A percentile compares a stretch with the other conserved stretches of the same genome.
These are phyloP conservation scores for Chlorella vulgaris DNA, from an alignment of 139 green algal species.

Conservation along the genomic window DNA sequence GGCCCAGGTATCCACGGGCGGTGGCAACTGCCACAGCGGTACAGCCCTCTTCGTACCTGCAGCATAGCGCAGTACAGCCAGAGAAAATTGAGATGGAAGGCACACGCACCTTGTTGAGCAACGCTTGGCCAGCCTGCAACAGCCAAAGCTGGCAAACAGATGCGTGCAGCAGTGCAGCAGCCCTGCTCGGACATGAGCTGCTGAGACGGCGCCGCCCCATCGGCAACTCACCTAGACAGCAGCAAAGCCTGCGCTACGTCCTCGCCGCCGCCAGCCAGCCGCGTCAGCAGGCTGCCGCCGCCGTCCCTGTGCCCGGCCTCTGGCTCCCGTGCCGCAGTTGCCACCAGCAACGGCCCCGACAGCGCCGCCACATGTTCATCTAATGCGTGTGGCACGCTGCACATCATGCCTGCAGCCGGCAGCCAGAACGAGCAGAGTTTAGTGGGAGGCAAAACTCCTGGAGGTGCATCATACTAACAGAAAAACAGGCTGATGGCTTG, in stretches of 20 bases:
- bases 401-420: neutral
- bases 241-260: slow-evolving; percentile 27
- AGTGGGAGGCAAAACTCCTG: neutral
- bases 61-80: too few species aligned
- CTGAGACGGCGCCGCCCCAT: neutral
- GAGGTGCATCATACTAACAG: neutral
- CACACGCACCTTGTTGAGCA: too few species aligned
- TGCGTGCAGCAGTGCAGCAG: too few species aligned
- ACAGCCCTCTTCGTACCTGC: slow-evolving; percentile 34
- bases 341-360: slow-evolving; percentile 10
- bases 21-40: slow-evolving; percentile 37
- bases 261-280: slow-evolving; percentile 8
- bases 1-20: slow-evolving; percentile 18
- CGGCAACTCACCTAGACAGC: slow-evolving; percentile 4
- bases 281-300: neutral
- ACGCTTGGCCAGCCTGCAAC: too few species aligned
- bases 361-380: slow-evolving; percentile 44
- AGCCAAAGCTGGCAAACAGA: too few species aligned
- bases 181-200: too few species aligned
- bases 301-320: neutral
- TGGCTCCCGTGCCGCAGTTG: neutral
- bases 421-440: neutral
- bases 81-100: too few species aligned
- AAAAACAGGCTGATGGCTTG: too few species aligned
- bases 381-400: slow-evolving; percentile 44